Evolutionary conservation across 352 stramenopile species (phyloP).

Genomic region (Phytophthora pluvialis): DNA sequence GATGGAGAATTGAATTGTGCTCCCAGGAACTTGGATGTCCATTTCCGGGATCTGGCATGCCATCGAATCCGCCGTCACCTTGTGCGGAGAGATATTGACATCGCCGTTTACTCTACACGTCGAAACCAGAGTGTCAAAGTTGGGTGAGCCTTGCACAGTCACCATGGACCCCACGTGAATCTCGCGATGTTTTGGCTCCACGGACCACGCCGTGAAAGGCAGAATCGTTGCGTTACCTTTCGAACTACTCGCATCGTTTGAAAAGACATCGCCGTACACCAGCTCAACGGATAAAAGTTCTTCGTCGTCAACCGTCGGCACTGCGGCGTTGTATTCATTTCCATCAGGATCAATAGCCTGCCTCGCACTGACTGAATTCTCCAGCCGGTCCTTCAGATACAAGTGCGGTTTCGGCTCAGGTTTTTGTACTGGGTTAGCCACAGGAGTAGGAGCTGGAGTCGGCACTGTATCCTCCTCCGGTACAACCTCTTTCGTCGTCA

Average conservation of each 20-base stretch:
- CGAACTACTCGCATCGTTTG: conserved; percentile 9
- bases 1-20: conserved; percentile 19
- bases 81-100: conserved; percentile 14
- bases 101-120: conserved; percentile 30
- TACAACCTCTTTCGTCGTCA: conserved; percentile 20
- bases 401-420: conserved; percentile 29
- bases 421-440: not conserved
- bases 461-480: not conserved
- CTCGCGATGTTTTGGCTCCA: conserved; percentile 30
- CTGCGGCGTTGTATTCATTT: conserved; percentile 40
- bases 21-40: not conserved
- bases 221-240: conserved; percentile 9
- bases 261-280: conserved; percentile 15
- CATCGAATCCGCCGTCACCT: conserved; percentile 30
- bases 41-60: conserved; percentile 31
- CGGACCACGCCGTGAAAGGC: conserved; percentile 29
- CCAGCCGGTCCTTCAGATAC: conserved; percentile 28
- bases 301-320: conserved; percentile 21
- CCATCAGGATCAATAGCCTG: conserved; percentile 38
- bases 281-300: conserved; percentile 25
- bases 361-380: conserved; percentile 25
- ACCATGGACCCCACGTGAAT: conserved; percentile 33
- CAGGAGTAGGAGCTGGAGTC: not conserved
- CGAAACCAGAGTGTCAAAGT: conserved; percentile 22
- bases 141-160: conserved; percentile 26